Base-by-base conservation (phyloP, 106 monocot genomes). In the Dendrobium nobile region DNA sequence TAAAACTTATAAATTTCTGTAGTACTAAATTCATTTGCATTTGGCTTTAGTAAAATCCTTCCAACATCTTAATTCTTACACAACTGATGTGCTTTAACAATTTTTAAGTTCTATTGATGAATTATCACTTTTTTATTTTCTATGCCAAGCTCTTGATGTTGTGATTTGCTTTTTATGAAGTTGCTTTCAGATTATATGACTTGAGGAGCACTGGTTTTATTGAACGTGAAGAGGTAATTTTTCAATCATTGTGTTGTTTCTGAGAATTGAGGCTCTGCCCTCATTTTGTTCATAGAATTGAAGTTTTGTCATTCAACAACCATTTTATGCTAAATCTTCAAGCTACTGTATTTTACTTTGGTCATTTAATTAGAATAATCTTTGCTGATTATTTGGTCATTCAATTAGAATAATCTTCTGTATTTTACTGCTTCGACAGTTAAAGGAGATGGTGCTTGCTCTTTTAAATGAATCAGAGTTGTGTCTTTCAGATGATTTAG, bases 361-460 rank as follows among this genome's bases (percentile, higher is more conserved):
- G 1, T 31, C 31, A 31, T 31, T 31, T 31, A 31, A 31, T 31
- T 31, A 31, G 31, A 31, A 31, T 31, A 31, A 37, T 37, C 9
- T 28, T 68, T 33, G 16, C 41, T 73, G 41, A 18, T 41, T 24
- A 4, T 73, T 41, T 73, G 2, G 16, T 79, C 80, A 56, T 15
- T 58, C 22, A 54, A 24, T 1, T 42, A 78, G 26, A 20, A 16
- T 45, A 45, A 58, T 44, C 40, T 78, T 26, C 26, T 0, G 58
- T 24, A 73, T 22, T 26, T 80, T 77, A 1, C 78, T 84, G 22
- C 9, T 26, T 44, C 77, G 17, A 51, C 86, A 97, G 94, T 80
- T 98, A 82, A 92, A 92, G 79, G 98, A 98, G 80, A 94, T 98
- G 98, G 98, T 98, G 9, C 20, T 91, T 67, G 98, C 98, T 68